Base-by-base conservation (phyloP, 192 early-diverging fungal species). In the Linnemannia zychae region DNA sequence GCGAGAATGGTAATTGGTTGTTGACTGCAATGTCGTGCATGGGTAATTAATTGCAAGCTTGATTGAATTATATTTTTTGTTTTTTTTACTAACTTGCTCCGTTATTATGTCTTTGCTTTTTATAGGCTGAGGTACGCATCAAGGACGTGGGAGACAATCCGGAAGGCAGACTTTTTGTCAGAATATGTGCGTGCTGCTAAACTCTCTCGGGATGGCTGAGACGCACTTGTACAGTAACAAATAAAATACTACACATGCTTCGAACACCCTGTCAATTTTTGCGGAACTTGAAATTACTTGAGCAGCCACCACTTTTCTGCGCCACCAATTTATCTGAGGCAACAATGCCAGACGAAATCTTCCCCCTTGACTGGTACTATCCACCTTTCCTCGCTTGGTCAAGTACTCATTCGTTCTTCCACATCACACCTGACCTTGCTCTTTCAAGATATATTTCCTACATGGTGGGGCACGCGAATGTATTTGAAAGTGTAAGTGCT, bases 151-250 rank as follows among this genome's bases (percentile, higher is more conserved):
- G 82, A 84, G 13, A 69, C 67, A 0, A 78, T 84, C 20, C 66
- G 77, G 47, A 84, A 84, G 31, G 77, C 72, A 11, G 82, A 84
- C 40, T 84, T 84, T 44, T 44, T 84, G 24, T 12, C 47, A 2
- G 82, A 84, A 16, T 84, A 74, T 75, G 47, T 71, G 7, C 76
- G 76, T 37, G 77, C 82, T 7, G 40, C 72, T 6, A 84, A 79
- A 22, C 44, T 78, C 3, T 84, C 82, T 1, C 72, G 76, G 3
- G 82, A 78, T 65, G 82, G 77, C 28, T 63, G 57, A 63, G 13
- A 20, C 28, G 57, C 7, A n/a, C 40, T 44, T 63, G 57, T 63
- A 63, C 57, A 63, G 40, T 44, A 63, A 13, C 24, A 31, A 63
- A 63, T 63, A 63, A 63, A 63, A 63, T 6, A 44, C 9, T 44